Evolutionary conservation across 345 rosid species (phyloP), one percentile per base, ranked within the genome.

Genomic region (Firmiana major): DNA sequence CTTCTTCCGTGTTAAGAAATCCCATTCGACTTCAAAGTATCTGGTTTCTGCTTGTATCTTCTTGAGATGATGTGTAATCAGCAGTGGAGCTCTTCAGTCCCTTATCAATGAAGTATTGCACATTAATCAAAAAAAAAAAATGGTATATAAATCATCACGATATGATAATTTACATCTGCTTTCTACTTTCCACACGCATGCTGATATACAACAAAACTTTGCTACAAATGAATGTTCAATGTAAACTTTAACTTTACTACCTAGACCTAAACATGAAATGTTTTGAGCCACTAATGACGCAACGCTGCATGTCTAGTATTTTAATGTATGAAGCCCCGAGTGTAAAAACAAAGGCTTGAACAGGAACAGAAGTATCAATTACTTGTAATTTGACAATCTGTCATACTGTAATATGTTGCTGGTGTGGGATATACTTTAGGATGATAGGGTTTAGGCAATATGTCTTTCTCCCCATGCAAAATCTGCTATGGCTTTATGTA

Each of bases 11-110:
- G 59, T n/a, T 67, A 38, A 75, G 48, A 15, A 69, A 65, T 38
- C 51, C 21, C 58, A n/a, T 26, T 26, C n/a, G 48, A 67, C 40
- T 16, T 31, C 26, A 53, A 72, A 70, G 15, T 58, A 71, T 70
- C 40, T 78, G 63, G 60, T 7, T 62, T 53, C 46, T 40, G 51
- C 62, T 81, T 70, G 80, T 86, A 73, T 77, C 73, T 57, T 66
- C 79, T 48, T 82, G 78, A 58, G 71, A 57, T 65, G 42, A 34
- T 66, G 12, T 11, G 51, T 64, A 16, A 38, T 26, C 34, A 45
- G 51, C 59, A 36, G 75, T 51, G 43, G 62, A 11, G 65, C 76
- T 71, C 51, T 49, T 79, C 21, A 12, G 11, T 72, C 48, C 54
- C 46, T 71, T 19, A 28, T 54, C 38, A 22, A 72, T 60, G 63